Evolutionary conservation across 2,329 filamentous ascomycete genomes (phyloP).

Genomic region (Ophiocordyceps robertsii): DNA sequence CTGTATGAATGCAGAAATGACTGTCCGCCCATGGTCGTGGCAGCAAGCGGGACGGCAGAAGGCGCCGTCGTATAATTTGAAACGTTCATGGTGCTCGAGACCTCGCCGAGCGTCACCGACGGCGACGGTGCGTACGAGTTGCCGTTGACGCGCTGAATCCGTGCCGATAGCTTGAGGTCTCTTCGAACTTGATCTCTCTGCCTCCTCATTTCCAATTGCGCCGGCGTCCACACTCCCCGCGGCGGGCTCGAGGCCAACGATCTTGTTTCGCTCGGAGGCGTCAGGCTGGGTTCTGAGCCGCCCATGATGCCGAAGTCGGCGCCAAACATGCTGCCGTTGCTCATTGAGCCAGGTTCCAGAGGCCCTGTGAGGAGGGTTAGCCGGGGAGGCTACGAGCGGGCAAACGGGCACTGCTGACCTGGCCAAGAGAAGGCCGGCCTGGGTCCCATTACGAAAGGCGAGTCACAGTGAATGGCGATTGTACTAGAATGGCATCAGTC

Average conservation of each 20-base stretch:
- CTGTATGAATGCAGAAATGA: constrained; percentile 38
- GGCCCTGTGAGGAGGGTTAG: constrained; percentile 9
- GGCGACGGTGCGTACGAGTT: constrained; percentile 27
- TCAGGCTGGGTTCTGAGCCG: constrained; percentile 35
- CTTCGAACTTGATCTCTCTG: constrained; percentile 46
- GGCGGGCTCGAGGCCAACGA: constrained; percentile 47
- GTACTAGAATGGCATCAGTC: constrained; percentile 18
- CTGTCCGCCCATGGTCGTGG: constrained; percentile 25
- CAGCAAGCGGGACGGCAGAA: constrained; percentile 33
- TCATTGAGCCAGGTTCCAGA: constrained; percentile 20
- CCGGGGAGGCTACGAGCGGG: not conserved
- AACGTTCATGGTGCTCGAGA: constrained; percentile 27
- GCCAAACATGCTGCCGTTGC: constrained; percentile 22
- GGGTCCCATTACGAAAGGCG: constrained; percentile 36
- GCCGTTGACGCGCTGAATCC: constrained; percentile 38
- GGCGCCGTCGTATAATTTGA: constrained; percentile 39
- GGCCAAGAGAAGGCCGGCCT: constrained; percentile 38
- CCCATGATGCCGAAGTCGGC: constrained; percentile 31
- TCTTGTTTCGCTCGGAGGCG: constrained; percentile 33
- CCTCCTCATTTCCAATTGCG: constrained; percentile 48
- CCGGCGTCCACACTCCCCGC: constrained; percentile 36
- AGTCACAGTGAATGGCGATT: constrained; percentile 37
- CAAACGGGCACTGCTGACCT: constrained; percentile 15
- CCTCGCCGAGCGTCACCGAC: constrained; percentile 21
- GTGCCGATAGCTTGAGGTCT: constrained; percentile 39